Percentiles rank a stretch among this genome's conserved stretches.
Conservation (phyloP, 2,329 filamentous ascomycete species). For the Pyrenophora seminiperda region DNA sequence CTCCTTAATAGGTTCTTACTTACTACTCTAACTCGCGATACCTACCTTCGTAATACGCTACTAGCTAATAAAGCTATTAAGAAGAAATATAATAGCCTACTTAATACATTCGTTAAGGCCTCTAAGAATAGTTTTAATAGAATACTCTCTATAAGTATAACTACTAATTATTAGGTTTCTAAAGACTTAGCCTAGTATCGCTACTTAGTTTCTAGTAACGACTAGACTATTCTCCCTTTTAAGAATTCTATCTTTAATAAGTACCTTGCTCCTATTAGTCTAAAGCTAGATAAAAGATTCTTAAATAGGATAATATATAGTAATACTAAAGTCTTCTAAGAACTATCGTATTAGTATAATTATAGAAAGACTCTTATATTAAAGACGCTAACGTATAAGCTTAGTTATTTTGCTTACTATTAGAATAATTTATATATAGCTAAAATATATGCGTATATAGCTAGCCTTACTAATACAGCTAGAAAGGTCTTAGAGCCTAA, state of each 20-base stretch:
- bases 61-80: constrained; percentile 6
- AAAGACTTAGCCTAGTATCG: constrained; percentile 1
- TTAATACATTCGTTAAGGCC: constrained; percentile 1
- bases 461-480: no score
- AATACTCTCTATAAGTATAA: constrained; percentile 3
- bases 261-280: constrained; percentile 1
- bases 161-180: constrained; percentile 4
- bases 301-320: not conserved
- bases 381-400: no score
- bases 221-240: constrained; percentile 2
- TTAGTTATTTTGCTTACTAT: constrained; percentile 5
- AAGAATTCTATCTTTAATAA: constrained; percentile 1
- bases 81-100: constrained; percentile 5
- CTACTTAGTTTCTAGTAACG: constrained; percentile 3
- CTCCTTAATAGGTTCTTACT: constrained; percentile 8
- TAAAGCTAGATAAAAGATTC: not conserved
- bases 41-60: constrained; percentile 4
- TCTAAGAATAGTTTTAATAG: constrained; percentile 1
- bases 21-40: constrained; percentile 1
- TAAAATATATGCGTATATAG: no score
- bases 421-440: no score
- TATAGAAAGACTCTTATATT: no score
- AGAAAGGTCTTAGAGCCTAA: no score
- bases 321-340: constrained; percentile 1
- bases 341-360: constrained; percentile 2